phyloP scores from a whole-genome alignment of 345 rosid species.

The Ceriops decandra region DNA sequence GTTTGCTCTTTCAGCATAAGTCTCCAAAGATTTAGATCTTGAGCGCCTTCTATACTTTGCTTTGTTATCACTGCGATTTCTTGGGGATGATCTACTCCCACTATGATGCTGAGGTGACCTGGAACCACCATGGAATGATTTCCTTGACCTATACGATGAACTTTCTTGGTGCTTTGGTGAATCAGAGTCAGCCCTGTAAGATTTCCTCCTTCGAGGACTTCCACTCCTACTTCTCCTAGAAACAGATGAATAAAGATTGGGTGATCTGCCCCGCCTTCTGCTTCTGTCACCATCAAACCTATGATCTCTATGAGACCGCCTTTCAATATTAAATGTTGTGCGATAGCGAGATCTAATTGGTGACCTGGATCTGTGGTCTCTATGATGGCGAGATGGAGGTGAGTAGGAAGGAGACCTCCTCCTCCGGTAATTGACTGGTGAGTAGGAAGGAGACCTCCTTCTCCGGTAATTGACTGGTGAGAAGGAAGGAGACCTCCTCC shows the following conservation, averaged over 20 bases:
- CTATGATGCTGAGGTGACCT: conserved; percentile 59
- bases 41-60: conserved; percentile 42
- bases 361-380: conserved; percentile 68
- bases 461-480: conserved; percentile 65
- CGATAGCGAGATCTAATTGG: conserved; percentile 52
- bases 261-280: conserved; percentile 60
- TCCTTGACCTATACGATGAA: conserved; percentile 46
- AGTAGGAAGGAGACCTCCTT: conserved; percentile 28
- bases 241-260: conserved; percentile 46
- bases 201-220: conserved; percentile 62
- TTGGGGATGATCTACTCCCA: conserved; percentile 50
- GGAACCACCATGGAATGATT: conserved; percentile 48
- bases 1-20: conserved; percentile 34
- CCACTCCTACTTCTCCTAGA: conserved; percentile 73
- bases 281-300: conserved; percentile 45
- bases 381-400: conserved; percentile 51
- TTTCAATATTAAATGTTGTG: conserved; percentile 57
- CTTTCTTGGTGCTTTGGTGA: conserved; percentile 54
- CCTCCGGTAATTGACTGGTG: conserved; percentile 65
- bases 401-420: conserved; percentile 68
- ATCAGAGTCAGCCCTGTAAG: conserved; percentile 44
- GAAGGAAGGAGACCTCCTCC: conserved; percentile 61
- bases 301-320: conserved; percentile 50
- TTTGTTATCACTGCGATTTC: conserved; percentile 44
- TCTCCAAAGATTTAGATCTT: conserved; percentile 57